Evolutionary conservation across 1,139 yeast species (phyloP).

Genomic region (Saccharomyces hybrid): DNA sequence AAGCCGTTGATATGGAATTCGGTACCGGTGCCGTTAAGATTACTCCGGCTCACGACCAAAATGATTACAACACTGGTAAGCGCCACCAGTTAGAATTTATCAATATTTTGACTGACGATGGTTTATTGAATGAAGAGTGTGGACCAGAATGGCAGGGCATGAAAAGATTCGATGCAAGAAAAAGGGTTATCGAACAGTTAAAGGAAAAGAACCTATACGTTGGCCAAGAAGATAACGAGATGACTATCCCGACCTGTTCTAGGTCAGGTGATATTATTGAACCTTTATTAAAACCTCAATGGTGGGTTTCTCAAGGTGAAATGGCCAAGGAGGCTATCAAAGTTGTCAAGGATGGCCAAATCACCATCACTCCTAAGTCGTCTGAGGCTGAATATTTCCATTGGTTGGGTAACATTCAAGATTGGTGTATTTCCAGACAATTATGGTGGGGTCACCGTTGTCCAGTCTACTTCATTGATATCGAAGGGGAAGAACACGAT

Average conservation of each 20-base stretch:
- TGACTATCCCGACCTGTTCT: conserved; percentile 89
- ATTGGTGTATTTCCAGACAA: conserved; percentile 99
- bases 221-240: conserved; percentile 88
- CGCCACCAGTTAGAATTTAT: conserved; percentile 84
- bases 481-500: conserved; percentile 63
- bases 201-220: conserved; percentile 66
- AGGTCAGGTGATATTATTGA: conserved; percentile 96
- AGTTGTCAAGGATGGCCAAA: conserved; percentile 77
- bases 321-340: conserved; percentile 86
- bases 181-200: conserved; percentile 71
- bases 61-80: conserved; percentile 94
- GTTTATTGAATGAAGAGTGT: conserved; percentile 82
- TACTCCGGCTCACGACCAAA: conserved; percentile 96
- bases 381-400: conserved; percentile 91
- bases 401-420: conserved; percentile 95
- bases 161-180: conserved; percentile 93
- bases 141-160: conserved; percentile 81
- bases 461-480: conserved; percentile 82
- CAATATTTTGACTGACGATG: conserved; percentile 88
- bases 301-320: conserved; percentile 94
- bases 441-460: conserved; percentile 99
- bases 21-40: conserved; percentile 99
- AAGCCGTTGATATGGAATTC: conserved; percentile 97
- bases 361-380: conserved; percentile 76
- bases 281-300: conserved; percentile 94